These are phyloP conservation scores for Boletellus sp. DNA, from an alignment of 768 basidiomycete species.

Conservation along the genomic window DNA sequence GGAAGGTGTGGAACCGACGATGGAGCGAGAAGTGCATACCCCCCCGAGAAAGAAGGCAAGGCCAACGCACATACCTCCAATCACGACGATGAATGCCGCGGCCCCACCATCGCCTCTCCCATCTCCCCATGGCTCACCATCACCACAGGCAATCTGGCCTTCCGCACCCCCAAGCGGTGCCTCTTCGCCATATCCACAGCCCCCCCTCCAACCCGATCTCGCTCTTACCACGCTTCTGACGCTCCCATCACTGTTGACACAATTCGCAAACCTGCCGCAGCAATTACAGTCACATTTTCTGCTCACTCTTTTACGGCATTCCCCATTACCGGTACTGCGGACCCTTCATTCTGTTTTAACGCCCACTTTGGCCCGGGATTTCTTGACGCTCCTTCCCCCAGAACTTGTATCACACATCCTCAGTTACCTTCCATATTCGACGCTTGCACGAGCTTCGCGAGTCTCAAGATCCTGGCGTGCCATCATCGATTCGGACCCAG, in stretches of 20 bases:
- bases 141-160: constrained; percentile 73
- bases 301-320: constrained; percentile 87
- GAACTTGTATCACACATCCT: constrained; percentile 90
- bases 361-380: constrained; percentile 91
- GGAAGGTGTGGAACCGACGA: constrained; percentile 69
- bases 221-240: constrained; percentile 82
- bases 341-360: constrained; percentile 85
- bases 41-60: constrained; percentile 77
- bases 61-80: constrained; percentile 52
- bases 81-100: constrained; percentile 64
- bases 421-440: constrained; percentile 75
- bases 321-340: constrained; percentile 86
- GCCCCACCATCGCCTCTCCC: constrained; percentile 83
- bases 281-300: constrained; percentile 90
- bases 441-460: constrained; percentile 81
- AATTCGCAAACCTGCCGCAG: constrained; percentile 77
- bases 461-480: constrained; percentile 90
- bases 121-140: constrained; percentile 81
- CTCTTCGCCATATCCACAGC: constrained; percentile 64
- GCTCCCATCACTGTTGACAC: constrained; percentile 74
- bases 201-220: constrained; percentile 78
- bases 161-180: constrained; percentile 78
- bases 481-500: constrained; percentile 86
- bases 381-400: constrained; percentile 85
- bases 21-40: constrained; percentile 41